Base-by-base conservation (phyloP, 2,329 filamentous ascomycete genomes). In the Neofusicoccum cordaticola region DNA sequence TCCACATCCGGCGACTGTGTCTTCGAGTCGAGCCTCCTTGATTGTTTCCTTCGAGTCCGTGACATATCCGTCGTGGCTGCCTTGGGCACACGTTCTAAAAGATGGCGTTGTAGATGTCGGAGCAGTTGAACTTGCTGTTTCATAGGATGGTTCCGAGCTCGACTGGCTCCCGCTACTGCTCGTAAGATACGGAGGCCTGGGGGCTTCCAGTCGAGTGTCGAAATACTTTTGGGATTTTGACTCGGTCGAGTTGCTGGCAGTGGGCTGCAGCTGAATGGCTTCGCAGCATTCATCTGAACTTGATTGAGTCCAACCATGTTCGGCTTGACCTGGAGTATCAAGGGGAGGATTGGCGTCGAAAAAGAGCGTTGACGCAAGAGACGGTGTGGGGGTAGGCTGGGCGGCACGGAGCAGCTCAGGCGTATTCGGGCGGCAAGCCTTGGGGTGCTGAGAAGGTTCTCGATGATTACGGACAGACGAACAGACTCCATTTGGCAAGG, bases 1-100 rank as follows among this genome's bases (percentile, higher is more conserved):
- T 7, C 62, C 51, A 34, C 51, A 64, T 15, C 62, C 62, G 8
- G 42, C 44, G 19, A 64, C 52, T 4, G 51, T 64, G 42, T 64
- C 62, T 41, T 64, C 62, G 9, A 39, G 19, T 4, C 42, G 39
- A 17, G 9, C 8, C 4, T 17, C 37, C 7, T 39, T 37, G 22
- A 41, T 15, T 1, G 12, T n/a, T n/a, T 58, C 62, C 42, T 64
- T 48, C 8, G 15, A 27, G 9, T 34, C 58, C 8, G 58, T 62
- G 44, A 41, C 22, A 8, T 62, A 62, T 31, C 58, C 58, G 8
- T 41, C 47, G 12, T 52, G 58, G 19, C 45, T 52, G 37, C 9
- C 9, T 19, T 60, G 56, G 6, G 22, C 19, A 19, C 56, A 60
- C 11, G 56, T 60, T 11, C 12, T 19, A 15, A 60, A 60, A n/a